These are phyloP conservation scores for Infundibulicybe gibba DNA, from an alignment of 768 basidiomycete genomes.

Conservation along the genomic window DNA sequence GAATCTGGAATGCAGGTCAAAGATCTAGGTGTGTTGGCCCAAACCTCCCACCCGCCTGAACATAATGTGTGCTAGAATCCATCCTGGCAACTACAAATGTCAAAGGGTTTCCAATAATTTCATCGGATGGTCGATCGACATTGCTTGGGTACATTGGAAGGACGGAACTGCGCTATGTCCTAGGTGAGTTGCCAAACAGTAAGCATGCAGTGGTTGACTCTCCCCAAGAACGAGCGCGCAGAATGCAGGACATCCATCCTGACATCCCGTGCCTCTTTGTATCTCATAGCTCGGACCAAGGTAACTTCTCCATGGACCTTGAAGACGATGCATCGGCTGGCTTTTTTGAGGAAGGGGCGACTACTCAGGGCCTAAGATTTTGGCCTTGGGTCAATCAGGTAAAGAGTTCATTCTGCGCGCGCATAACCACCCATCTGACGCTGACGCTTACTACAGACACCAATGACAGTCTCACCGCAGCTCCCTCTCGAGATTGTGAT, in stretches of 20 bases:
- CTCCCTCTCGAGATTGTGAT: constrained; percentile 94
- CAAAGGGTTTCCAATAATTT: constrained; percentile 90
- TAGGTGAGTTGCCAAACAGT: constrained; percentile 47
- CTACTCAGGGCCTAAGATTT: constrained; percentile 58
- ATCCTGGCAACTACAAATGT: constrained; percentile 69
- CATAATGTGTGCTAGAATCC: constrained; percentile 44
- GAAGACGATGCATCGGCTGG: constrained; percentile 67
- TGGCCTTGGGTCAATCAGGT: constrained; percentile 98
- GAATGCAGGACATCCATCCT: constrained; percentile 53
- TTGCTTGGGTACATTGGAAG: constrained; percentile 88
- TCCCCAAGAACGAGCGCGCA: constrained; percentile 64
- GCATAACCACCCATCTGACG: background rate
- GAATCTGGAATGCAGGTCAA: constrained; percentile 73
- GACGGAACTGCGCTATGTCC: constrained; percentile 78
- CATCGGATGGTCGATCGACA: constrained; percentile 51
- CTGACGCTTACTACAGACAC: constrained; percentile 55
- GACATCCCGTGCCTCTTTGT: constrained; percentile 76
- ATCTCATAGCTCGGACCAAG: constrained; percentile 47
- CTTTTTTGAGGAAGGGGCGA: constrained; percentile 56
- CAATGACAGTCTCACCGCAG: constrained; percentile 88
- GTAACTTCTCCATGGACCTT: constrained; percentile 49
- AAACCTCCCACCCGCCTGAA: constrained; percentile 1
- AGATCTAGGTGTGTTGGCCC: constrained; percentile 69
- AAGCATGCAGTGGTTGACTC: background rate
- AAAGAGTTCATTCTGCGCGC: constrained; percentile 14